Base-by-base conservation (phyloP, 1,284 basidiomycete genomes). In the Mixia osmundae region DNA sequence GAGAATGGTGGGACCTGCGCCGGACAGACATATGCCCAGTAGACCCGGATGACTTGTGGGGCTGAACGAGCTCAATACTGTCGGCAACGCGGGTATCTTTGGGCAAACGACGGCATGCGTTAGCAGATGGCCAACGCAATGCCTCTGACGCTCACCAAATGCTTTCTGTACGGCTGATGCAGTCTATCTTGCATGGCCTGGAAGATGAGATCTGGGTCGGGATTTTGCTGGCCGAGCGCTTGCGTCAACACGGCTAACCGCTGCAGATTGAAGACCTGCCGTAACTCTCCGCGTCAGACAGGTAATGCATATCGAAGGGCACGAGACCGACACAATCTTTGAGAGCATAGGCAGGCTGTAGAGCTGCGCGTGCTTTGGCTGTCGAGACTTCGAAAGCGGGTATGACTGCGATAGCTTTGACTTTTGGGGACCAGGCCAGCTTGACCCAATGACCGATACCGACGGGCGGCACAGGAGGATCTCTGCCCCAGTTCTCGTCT, bases 111-210 rank as follows among this genome's bases (percentile, higher is more conserved):
- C 24, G 4, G 30, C 14, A n/a, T 4, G 12, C 12, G 21, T 14
- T 20, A 25, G 14, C 2, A 2, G n/a, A 36, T 16, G 8, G 23
- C 10, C 4, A 26, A 16, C 15, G n/a, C 16, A 8, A 9, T n/a
- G 18, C 8, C 9, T 15, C 21, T 16, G 5, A 16, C 10, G 61
- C 70, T 30, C 53, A 79, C 83, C 37, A 97, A 64, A 27, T 66
- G 58, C 58, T 77, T 80, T 24, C 91, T 71, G 57, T 95, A 97
- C 0, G 91, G 91, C 56, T 99, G 91, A 57, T 97, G 91, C 10
- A 99, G 69, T 33, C 77, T 71, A 60, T 99, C 91, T 56, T 95
- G 94, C 91, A 97, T 97, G 0, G 89, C 91, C 57, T 97, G 87
- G 59, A 89, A 97, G 47, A 97, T 95, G 19, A 99, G 69, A 28